A percentile compares a stretch with the other conserved stretches of the same genome.
Conservation (phyloP, 331 rosid species). For the Pyrus hybrid region DNA sequence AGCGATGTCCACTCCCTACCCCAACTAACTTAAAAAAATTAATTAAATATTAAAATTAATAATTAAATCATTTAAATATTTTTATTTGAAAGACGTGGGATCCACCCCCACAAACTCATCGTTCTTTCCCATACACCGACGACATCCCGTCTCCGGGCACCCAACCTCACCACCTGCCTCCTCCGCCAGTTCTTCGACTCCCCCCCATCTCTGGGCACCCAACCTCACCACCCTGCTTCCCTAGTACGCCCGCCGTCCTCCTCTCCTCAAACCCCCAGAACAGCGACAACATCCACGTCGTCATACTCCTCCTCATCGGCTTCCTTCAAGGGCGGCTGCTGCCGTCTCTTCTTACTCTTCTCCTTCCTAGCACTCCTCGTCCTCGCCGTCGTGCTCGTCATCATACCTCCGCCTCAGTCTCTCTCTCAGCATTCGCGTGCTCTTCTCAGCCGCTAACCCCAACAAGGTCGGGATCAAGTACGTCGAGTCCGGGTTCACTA, state of each 20-base stretch:
- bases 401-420: slow-evolving; percentile 55
- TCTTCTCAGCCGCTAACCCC: slow-evolving; percentile 75
- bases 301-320: slow-evolving; percentile 44
- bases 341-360: slow-evolving; percentile 83
- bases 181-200: too few species aligned
- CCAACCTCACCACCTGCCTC: too few species aligned
- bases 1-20: too few species aligned
- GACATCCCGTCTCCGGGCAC: too few species aligned
- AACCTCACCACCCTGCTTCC: too few species aligned
- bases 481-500: slow-evolving; percentile 83
- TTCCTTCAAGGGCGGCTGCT: slow-evolving; percentile 83
- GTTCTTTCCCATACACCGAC: too few species aligned
- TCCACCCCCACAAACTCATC: too few species aligned
- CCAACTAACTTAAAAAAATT: too few species aligned
- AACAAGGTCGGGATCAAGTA: slow-evolving; percentile 95
- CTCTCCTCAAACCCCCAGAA: background rate
- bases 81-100: too few species aligned
- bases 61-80: too few species aligned
- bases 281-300: slow-evolving; percentile 9
- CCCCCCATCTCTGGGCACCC: too few species aligned
- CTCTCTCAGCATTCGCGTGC: slow-evolving; percentile 62
- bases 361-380: slow-evolving; percentile 69
- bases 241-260: slow-evolving; percentile 4
- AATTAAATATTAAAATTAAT: too few species aligned
- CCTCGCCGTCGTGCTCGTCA: slow-evolving; percentile 58